phyloP scores from a whole-genome alignment of 2,329 filamentous ascomycete genomes.

The Ilyonectria destructans region DNA sequence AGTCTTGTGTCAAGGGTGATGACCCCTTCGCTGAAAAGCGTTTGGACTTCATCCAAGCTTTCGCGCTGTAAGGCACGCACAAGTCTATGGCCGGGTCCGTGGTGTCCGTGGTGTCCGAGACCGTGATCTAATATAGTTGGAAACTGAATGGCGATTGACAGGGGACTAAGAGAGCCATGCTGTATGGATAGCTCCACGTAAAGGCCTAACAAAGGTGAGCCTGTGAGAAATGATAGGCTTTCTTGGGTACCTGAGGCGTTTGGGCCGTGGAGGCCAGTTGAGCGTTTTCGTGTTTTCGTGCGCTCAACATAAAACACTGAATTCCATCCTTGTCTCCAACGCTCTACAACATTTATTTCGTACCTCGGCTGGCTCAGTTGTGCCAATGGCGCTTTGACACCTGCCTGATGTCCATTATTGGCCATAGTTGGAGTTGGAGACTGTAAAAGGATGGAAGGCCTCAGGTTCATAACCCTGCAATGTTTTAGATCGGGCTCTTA shows the following conservation, averaged over 20 bases:
- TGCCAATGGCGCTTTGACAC: background rate
- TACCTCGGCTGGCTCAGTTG: background rate
- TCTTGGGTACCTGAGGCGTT: rapidly evolving
- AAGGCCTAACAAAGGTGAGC: background rate
- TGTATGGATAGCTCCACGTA: slow-evolving; percentile 6
- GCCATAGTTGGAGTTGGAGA: background rate
- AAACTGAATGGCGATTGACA: slow-evolving; percentile 6
- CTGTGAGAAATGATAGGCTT: background rate
- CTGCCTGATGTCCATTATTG: background rate
- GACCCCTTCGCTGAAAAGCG: background rate
- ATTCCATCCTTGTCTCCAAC: background rate
- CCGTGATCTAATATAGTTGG: background rate
- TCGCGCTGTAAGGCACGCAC: rapidly evolving
- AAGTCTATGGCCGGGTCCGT: background rate
- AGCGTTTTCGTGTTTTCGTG: background rate
- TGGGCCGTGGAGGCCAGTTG: background rate
- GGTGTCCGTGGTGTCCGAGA: no score
- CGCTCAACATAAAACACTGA: background rate
- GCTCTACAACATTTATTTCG: background rate
- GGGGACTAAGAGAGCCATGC: background rate
- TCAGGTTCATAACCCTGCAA: slow-evolving; percentile 10
- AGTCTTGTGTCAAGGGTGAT: background rate
- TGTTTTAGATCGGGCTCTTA: background rate
- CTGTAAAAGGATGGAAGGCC: background rate
- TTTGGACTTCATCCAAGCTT: rapidly evolving